Conservation (phyloP, 306 rosid species). For the Comarum palustre region DNA sequence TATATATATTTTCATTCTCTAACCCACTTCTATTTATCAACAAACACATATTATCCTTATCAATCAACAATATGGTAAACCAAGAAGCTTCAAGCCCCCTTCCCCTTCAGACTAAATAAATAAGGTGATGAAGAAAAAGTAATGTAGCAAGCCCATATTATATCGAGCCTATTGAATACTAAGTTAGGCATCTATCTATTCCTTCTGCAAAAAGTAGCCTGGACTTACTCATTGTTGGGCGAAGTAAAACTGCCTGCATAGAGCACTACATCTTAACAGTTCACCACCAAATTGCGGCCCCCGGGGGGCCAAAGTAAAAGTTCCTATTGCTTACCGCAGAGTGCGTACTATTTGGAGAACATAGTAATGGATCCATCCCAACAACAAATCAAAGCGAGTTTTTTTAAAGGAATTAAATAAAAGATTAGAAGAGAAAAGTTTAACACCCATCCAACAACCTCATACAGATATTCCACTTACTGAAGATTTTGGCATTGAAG, state of each 20-base stretch:
- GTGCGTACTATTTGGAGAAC: no score
- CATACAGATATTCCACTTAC: conserved; percentile 43
- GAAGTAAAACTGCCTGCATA: background rate
- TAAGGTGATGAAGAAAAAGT: background rate
- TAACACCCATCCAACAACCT: conserved; percentile 25
- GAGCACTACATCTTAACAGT: background rate
- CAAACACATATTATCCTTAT: background rate
- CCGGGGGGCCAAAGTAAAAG: no score
- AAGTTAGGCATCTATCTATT: background rate
- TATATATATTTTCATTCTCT: background rate
- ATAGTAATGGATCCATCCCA: background rate
- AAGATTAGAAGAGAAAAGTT: background rate
- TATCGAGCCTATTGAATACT: background rate
- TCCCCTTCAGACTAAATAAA: no score
- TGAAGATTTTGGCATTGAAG: conserved; percentile 77
- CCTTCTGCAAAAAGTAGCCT: background rate
- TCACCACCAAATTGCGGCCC: background rate
- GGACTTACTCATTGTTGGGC: background rate
- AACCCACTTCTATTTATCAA: background rate
- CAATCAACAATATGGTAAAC: background rate
- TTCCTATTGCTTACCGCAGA: no score
- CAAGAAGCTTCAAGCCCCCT: background rate
- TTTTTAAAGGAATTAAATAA: background rate
- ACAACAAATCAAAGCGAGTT: background rate
- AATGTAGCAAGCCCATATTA: background rate